Conservation (phyloP, 2,329 filamentous ascomycete genomes). For the Aspergillus puulaauensis region DNA sequence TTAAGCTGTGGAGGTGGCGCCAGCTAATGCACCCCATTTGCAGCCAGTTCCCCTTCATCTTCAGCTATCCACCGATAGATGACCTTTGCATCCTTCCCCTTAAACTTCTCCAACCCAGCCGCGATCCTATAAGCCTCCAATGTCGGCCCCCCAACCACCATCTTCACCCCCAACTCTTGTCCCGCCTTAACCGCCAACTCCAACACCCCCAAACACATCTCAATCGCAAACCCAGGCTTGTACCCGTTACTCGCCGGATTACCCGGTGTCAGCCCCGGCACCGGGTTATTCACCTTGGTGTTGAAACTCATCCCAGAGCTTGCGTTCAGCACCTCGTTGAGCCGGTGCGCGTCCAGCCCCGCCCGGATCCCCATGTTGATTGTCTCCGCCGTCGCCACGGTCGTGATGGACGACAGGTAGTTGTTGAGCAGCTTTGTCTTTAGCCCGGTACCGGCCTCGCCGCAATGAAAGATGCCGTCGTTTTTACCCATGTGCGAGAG, state of each 20-base stretch:
- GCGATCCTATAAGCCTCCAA: neutral
- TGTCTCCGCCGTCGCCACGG: neutral
- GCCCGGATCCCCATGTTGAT: neutral
- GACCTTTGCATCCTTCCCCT: neutral
- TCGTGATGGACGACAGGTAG: neutral
- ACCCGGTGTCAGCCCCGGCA: neutral
- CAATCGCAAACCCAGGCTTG: neutral
- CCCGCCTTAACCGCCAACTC: neutral
- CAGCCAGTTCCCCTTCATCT: neutral
- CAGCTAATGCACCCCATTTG: neutral
- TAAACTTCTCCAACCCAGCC: neutral
- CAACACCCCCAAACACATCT: neutral
- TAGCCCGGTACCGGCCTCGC: neutral
- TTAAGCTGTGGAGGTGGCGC: slow-evolving; percentile 19
- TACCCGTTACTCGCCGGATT: neutral
- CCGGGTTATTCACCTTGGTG: neutral
- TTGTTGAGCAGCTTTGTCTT: neutral
- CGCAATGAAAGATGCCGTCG: neutral
- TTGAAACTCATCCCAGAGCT: neutral
- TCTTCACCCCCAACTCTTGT: neutral
- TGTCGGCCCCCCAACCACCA: neutral
- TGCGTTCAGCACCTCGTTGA: neutral
- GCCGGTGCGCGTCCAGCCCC: neutral
- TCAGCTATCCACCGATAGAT: neutral
- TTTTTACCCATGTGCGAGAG: neutral